Evolutionary conservation across 176 grass and related monocot genomes (phyloP).

Genomic region (Calamus simplicifolius): DNA sequence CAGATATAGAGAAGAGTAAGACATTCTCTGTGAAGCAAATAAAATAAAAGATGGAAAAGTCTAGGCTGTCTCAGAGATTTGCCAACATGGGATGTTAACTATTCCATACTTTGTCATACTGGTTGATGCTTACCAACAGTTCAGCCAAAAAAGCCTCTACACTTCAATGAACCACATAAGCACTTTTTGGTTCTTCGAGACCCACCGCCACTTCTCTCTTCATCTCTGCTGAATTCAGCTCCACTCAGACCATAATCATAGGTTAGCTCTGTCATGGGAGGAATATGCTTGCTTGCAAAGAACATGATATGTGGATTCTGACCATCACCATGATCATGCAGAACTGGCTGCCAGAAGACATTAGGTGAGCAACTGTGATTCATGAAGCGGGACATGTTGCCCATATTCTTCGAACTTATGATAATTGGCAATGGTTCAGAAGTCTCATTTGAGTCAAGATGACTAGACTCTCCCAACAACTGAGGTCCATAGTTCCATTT

Average conservation of each 20-base stretch:
- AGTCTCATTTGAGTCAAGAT: conserved; percentile 34
- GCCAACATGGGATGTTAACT: too few species aligned
- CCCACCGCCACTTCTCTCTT: conserved; percentile 12
- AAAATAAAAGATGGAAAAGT: too few species aligned
- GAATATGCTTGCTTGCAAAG: conserved; percentile 79
- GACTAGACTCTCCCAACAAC: conserved; percentile 56
- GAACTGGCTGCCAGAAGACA: conserved; percentile 77
- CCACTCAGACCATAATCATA: conserved; percentile 74
- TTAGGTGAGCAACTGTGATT: conserved; percentile 85
- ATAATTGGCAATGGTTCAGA: conserved; percentile 38
- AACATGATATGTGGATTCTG: conserved; percentile 68
- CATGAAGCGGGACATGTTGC: conserved; percentile 72
- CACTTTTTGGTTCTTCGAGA: conserved; percentile 38
- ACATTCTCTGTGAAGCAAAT: too few species aligned
- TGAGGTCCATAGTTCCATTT: conserved; percentile 76
- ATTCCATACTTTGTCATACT: background rate
- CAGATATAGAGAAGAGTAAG: too few species aligned
- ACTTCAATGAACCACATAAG: conserved; percentile 51
- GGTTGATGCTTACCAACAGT: background rate
- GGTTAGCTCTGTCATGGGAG: conserved; percentile 77
- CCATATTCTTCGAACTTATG: conserved; percentile 55
- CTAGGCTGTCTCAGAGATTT: too few species aligned
- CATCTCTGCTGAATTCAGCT: conserved; percentile 15
- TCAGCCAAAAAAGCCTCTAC: conserved; percentile 64
- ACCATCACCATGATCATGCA: conserved; percentile 61